These are phyloP conservation scores for Kuraishia hungarica DNA, from an alignment of 805 yeast genomes.

Conservation along the genomic window DNA sequence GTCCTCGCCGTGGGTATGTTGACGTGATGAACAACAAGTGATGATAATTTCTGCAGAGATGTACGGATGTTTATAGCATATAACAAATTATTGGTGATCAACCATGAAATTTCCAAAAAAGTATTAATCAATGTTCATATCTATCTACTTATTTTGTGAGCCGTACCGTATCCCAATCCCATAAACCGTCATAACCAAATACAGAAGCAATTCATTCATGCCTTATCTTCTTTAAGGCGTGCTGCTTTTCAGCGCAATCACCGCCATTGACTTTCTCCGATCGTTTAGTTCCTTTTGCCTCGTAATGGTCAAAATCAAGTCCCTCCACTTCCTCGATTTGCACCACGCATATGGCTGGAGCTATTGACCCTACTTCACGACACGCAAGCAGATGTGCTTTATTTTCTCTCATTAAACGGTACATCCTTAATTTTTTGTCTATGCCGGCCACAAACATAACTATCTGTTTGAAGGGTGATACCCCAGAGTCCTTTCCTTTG, in stretches of 20 bases:
- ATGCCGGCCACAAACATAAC: conserved; percentile 13
- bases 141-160: too few species aligned
- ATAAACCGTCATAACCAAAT: neutral
- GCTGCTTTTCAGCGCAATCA: neutral
- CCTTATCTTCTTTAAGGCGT: neutral
- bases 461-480: neutral
- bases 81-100: neutral
- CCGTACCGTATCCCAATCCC: neutral
- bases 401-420: conserved; percentile 8
- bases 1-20: conserved; percentile 51
- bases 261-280: neutral
- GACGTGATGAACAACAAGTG: conserved; percentile 43
- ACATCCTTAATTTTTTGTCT: conserved; percentile 13
- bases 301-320: conserved; percentile 10
- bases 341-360: conserved; percentile 10
- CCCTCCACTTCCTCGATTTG: conserved; percentile 1
- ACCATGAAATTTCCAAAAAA: neutral
- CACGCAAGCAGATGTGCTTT: neutral
- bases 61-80: neutral
- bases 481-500: neutral
- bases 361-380: conserved; percentile 5
- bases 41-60: neutral
- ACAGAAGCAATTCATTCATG: neutral
- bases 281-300: conserved; percentile 3
- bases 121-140: neutral